Conservation (phyloP, 2,329 filamentous ascomycete species). For the Aspergillus pseudonomiae region DNA sequence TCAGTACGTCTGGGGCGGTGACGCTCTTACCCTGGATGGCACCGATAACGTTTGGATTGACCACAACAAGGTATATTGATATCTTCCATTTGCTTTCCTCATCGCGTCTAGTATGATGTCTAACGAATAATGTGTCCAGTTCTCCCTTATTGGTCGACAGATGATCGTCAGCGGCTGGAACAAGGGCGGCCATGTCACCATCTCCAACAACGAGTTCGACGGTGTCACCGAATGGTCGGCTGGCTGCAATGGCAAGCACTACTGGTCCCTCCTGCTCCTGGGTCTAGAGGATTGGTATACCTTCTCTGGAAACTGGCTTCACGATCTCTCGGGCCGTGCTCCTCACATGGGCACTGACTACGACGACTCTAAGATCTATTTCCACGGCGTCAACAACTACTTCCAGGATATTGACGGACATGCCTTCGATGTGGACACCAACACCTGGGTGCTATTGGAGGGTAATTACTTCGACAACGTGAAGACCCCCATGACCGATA, state of each 20-base stretch:
- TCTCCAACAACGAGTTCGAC: conserved; percentile 63
- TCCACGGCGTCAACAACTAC: conserved; percentile 50
- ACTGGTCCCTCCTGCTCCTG: conserved; percentile 57
- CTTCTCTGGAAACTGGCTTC: conserved; percentile 61
- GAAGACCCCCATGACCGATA: conserved; percentile 37
- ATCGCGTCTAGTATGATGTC: neutral
- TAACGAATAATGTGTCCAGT: conserved; percentile 32
- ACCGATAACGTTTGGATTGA: conserved; percentile 52
- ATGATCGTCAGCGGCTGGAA: conserved; percentile 60
- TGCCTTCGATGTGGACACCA: conserved; percentile 41
- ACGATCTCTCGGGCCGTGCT: conserved; percentile 58
- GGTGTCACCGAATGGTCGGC: conserved; percentile 57
- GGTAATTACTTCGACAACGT: conserved; percentile 50
- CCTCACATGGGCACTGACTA: conserved; percentile 51
- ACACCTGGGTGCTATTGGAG: conserved; percentile 42
- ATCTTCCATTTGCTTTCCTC: neutral
- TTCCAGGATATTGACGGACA: conserved; percentile 47
- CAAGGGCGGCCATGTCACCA: conserved; percentile 58
- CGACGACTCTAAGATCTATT: conserved; percentile 41
- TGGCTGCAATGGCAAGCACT: conserved; percentile 60
- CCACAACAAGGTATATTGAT: conserved; percentile 44
- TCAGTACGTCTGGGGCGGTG: conserved; percentile 62
- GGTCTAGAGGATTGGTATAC: conserved; percentile 59
- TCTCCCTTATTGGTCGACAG: conserved; percentile 61
- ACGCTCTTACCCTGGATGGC: conserved; percentile 57